Conservation (phyloP, 192 early-diverging fungal genomes). For the Nowakowskiella sp. region DNA sequence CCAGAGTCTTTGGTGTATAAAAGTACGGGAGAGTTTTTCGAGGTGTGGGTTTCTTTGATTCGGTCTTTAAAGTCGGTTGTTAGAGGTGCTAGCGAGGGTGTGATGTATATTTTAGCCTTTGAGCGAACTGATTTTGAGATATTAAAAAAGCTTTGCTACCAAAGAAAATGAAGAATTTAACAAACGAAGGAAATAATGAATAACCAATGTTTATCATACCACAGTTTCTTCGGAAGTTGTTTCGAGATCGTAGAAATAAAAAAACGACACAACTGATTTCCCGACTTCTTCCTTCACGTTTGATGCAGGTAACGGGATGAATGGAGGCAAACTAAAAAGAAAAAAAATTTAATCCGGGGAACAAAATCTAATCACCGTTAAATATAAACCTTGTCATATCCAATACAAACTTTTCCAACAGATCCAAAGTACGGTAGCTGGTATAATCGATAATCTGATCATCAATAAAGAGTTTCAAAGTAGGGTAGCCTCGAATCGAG, state of each 20-base stretch:
- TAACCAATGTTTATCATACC: background rate
- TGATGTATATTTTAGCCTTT: background rate
- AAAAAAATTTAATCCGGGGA: constrained; percentile 2
- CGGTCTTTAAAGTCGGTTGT: constrained; percentile 9
- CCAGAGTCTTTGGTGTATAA: constrained; percentile 56
- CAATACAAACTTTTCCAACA: constrained; percentile 42
- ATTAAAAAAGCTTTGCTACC: background rate
- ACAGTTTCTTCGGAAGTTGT: background rate
- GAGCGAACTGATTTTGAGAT: constrained; percentile 1
- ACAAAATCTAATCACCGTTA: constrained; percentile 6
- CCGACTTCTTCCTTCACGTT: too few relatives aligned
- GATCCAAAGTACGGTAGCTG: constrained; percentile 40
- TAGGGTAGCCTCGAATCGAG: constrained; percentile 77
- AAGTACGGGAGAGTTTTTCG: constrained; percentile 31
- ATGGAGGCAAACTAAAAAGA: background rate
- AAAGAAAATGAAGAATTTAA: too few relatives aligned
- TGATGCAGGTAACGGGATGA: constrained; percentile 6
- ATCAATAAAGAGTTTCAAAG: constrained; percentile 52
- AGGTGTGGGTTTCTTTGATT: constrained; percentile 11
- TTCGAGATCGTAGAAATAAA: constrained; percentile 25
- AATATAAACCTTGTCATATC: constrained; percentile 28
- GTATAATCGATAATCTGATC: constrained; percentile 30
- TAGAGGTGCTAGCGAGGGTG: constrained; percentile 11
- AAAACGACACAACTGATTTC: too few relatives aligned
- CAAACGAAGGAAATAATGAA: too few relatives aligned